These are phyloP conservation scores for Dittrichia graveolens DNA, from an alignment of 129 eudicot species.

Conservation along the genomic window DNA sequence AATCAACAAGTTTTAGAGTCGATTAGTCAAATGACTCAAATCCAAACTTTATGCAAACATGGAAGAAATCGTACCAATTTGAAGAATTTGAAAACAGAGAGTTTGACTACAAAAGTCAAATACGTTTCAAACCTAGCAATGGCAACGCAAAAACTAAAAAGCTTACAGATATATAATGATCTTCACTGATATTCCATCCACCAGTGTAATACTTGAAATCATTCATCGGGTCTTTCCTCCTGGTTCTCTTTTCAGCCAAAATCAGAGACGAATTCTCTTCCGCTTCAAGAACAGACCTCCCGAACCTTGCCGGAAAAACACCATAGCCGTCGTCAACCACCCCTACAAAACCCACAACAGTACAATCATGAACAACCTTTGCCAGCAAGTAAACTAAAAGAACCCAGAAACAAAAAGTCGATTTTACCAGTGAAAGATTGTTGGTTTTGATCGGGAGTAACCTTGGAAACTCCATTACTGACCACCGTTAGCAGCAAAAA, in stretches of 20 bases:
- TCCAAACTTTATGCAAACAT: no score
- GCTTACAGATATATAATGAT: conserved; percentile 61
- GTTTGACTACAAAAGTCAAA: no score
- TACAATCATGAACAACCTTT: neutral
- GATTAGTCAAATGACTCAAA: no score
- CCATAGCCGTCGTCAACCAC: conserved; percentile 26
- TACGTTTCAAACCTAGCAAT: no score
- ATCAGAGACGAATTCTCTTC: conserved; percentile 29
- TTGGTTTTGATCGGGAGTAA: conserved; percentile 1
- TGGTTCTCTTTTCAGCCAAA: conserved; percentile 63
- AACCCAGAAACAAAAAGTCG: neutral
- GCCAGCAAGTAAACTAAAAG: neutral
- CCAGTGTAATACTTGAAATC: conserved; percentile 51
- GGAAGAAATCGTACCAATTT: no score
- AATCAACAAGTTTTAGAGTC: no score
- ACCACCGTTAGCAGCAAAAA: conserved; percentile 26
- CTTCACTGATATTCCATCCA: conserved; percentile 66
- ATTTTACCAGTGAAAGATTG: conserved; percentile 14
- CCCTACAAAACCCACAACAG: conserved; percentile 9
- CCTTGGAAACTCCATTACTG: neutral
- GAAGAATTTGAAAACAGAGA: no score
- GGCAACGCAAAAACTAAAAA: neutral
- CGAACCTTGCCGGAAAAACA: conserved; percentile 27
- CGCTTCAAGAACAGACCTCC: conserved; percentile 30
- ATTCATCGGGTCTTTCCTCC: conserved; percentile 53